Conservation (phyloP, 108 stramenopile species). For the Fistulifera pelliculosa region DNA sequence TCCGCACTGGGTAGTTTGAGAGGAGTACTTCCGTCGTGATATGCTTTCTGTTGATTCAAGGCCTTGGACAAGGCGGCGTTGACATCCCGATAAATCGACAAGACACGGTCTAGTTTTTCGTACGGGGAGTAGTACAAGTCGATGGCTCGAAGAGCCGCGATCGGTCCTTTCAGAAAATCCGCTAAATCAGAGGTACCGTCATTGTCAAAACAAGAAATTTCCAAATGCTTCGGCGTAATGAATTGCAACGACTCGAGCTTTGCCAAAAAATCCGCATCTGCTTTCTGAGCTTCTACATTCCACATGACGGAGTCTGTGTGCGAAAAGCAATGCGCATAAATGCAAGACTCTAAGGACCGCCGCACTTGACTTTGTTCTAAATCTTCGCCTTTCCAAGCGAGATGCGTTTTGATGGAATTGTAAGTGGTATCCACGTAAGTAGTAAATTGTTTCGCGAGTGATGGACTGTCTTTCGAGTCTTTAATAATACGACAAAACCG, state of each 20-base stretch:
- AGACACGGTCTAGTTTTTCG: conserved; percentile 53
- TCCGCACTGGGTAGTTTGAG: conserved; percentile 58
- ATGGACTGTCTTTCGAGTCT: conserved; percentile 5
- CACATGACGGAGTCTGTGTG: background rate
- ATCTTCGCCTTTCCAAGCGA: background rate
- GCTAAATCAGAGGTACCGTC: background rate
- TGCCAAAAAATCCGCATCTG: conserved; percentile 16
- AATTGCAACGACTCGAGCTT: conserved; percentile 42
- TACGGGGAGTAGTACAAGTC: conserved; percentile 55
- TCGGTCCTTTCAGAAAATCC: conserved; percentile 37
- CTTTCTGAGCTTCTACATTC: background rate
- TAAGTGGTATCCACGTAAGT: background rate
- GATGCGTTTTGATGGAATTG: background rate
- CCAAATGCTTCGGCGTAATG: conserved; percentile 62
- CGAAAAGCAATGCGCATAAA: conserved; percentile 34
- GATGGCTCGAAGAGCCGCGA: conserved; percentile 39
- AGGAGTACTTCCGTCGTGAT: conserved; percentile 7
- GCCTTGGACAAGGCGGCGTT: conserved; percentile 47
- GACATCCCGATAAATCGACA: conserved; percentile 52
- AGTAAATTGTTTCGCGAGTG: background rate
- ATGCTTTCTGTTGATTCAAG: conserved; percentile 12
- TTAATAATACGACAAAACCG: conserved; percentile 24
- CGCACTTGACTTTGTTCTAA: conserved; percentile 4
- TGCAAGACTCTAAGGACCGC: conserved; percentile 40
- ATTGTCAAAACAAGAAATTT: conserved; percentile 50